phyloP scores from a whole-genome alignment of 2,329 filamentous ascomycete genomes.

The Hysterium pulicare region DNA sequence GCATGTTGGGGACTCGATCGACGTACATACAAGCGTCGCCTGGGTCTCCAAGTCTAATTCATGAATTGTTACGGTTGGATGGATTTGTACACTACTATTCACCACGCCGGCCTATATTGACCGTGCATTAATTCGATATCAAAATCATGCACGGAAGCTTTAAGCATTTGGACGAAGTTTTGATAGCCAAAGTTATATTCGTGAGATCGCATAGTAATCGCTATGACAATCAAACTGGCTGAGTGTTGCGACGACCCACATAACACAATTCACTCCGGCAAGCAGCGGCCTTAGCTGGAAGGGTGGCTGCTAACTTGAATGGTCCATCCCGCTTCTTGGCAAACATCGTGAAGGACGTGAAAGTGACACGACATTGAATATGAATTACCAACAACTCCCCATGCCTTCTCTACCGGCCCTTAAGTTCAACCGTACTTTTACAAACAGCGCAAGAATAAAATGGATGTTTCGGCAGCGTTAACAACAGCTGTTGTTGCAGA shows the following conservation, averaged over 20 bases:
- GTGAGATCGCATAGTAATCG: no score
- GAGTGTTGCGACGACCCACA: no score
- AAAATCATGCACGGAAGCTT: no score
- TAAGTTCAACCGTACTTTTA: slow-evolving; percentile 6
- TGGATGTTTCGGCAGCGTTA: slow-evolving; percentile 26
- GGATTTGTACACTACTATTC: not conserved
- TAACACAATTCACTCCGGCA: no score
- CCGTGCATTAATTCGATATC: not conserved
- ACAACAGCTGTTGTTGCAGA: slow-evolving; percentile 19
- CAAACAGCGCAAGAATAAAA: slow-evolving; percentile 19
- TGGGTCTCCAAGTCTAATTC: not conserved
- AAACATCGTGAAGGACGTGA: no score
- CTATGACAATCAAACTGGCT: no score
- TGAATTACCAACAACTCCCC: slow-evolving; percentile 7
- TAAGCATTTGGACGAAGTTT: no score
- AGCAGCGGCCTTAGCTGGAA: no score
- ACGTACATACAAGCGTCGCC: not conserved
- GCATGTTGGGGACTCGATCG: not conserved
- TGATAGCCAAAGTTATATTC: no score
- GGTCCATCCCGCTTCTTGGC: no score
- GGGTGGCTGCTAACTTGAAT: no score
- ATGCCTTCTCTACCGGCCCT: slow-evolving; percentile 15
- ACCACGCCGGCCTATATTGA: not conserved
- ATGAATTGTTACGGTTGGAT: not conserved
- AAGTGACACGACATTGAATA: no score